These are phyloP conservation scores for Calonectria henricotiae DNA, from an alignment of 2,329 filamentous ascomycete genomes.

Conservation along the genomic window DNA sequence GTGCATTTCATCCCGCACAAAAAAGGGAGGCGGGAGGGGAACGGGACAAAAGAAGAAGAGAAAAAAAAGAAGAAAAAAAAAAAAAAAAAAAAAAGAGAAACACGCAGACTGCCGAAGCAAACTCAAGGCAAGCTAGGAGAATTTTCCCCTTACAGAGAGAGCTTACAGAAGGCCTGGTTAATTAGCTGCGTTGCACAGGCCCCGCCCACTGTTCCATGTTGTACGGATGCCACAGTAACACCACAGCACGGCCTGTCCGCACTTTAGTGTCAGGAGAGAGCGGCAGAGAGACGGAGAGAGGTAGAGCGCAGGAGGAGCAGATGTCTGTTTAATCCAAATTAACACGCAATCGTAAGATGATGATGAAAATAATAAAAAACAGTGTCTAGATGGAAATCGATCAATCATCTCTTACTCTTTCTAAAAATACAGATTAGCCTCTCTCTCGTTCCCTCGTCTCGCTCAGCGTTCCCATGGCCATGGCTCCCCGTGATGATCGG, in stretches of 20 bases:
- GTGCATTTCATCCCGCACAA: not conserved
- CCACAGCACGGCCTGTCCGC: slow-evolving; percentile 8
- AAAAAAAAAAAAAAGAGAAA: not conserved
- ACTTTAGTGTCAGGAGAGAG: not conserved
- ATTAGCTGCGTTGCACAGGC: slow-evolving; percentile 2
- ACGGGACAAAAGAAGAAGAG: not conserved
- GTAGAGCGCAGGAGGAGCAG: too few relatives aligned
- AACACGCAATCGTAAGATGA: not conserved
- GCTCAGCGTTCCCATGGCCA: slow-evolving; percentile 1
- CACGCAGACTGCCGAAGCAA: slow-evolving; percentile 1
- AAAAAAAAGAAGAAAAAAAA: not conserved
- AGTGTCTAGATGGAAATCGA: not conserved
- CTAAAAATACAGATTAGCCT: slow-evolving; percentile 6
- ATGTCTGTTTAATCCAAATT: not conserved
- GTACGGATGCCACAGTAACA: slow-evolving; percentile 22
- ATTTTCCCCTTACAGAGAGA: not conserved
- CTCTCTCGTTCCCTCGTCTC: not conserved
- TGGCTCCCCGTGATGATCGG: slow-evolving; percentile 27
- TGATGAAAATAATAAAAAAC: not conserved
- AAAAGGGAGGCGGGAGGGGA: not conserved
- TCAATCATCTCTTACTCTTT: not conserved
- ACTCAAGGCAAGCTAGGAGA: slow-evolving; percentile 4
- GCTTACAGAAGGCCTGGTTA: not conserved
- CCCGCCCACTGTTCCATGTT: slow-evolving; percentile 17
- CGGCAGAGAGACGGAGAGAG: not conserved